Base-by-base conservation (phyloP, 192 early-diverging fungal species). In the Thamnidium elegans region DNA sequence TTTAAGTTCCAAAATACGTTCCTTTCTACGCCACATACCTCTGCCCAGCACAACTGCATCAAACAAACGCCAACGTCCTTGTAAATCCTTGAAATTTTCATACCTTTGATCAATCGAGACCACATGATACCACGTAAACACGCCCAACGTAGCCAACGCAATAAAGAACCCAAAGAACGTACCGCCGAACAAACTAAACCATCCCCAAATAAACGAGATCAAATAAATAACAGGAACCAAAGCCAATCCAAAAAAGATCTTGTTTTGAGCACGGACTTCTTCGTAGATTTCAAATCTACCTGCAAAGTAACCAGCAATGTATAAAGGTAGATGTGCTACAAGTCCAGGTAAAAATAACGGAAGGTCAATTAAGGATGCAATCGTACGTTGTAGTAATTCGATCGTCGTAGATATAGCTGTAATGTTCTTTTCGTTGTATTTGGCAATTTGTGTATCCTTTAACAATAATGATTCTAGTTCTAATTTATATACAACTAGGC, bases 51-150 rank as follows among this genome's bases (percentile, higher is more conserved):
- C 74, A 2, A 71, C 66, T 3, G 74, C 74, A 65, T 76, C 74
- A 65, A 76, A 76, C 20, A 76, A 21, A 3, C 74, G 61, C 74
- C 74, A 76, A 21, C 69, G 62, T 1, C 70, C 74, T 17, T 64
- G 15, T 1, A 76, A n/a, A 34, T 76, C 74, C 56, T 76, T 76
- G 44, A 62, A 76, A 8, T 62, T 52, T 21, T 64, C 74, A 43
- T 77, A 78, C 15, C 72, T 56, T 15, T 71, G 62, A 44, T 77
- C 78, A 14, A 75, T 74, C 0, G 67, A 67, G 3, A 67, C 65
- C 39, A 69, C 63, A 61, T 80, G 78, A 47, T 80, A 80, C 78
- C 78, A 80, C 17, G 70, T 66, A 45, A 80, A 77, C 2, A 74
- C 67, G 4, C 44, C 46, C 9, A 74, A 51, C 0, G 66, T 66